These are phyloP conservation scores for Amylostereum chailletii DNA, from an alignment of 1,284 basidiomycete species.

Conservation along the genomic window DNA sequence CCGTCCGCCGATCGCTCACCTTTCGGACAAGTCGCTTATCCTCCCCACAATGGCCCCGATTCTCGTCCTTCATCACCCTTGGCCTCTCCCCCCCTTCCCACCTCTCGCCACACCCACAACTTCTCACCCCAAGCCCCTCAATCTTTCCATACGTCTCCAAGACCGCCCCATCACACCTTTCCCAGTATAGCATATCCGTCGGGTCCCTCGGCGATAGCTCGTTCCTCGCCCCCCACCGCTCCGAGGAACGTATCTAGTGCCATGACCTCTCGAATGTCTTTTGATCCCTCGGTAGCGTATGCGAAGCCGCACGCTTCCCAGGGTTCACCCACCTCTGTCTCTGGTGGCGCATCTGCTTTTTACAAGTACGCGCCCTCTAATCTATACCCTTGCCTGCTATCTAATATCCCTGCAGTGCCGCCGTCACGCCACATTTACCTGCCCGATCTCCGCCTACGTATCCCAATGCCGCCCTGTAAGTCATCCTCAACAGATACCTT, in stretches of 20 bases:
- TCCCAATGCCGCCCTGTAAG: constrained; percentile 4
- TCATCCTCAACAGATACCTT: not conserved
- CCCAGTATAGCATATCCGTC: not conserved
- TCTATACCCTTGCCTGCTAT: not conserved
- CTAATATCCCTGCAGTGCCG: constrained; percentile 9
- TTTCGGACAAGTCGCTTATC: constrained; percentile 23
- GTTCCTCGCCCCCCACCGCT: constrained; percentile 6
- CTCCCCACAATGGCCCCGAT: constrained; percentile 18
- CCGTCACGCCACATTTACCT: constrained; percentile 16
- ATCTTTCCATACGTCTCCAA: not conserved
- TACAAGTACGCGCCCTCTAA: constrained; percentile 39
- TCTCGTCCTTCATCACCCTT: constrained; percentile 24
- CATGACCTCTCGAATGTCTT: constrained; percentile 16
- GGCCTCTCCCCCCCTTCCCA: constrained; percentile 12
- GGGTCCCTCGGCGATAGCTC: constrained; percentile 1
- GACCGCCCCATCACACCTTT: not conserved
- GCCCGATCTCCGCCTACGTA: constrained; percentile 8
- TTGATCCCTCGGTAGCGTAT: constrained; percentile 44
- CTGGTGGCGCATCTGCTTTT: constrained; percentile 31
- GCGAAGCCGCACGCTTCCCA: constrained; percentile 9
- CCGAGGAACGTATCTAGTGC: constrained; percentile 2
- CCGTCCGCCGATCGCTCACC: constrained; percentile 31
- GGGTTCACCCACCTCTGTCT: constrained; percentile 9
- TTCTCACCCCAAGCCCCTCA: not conserved
- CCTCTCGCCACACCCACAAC: not conserved